These are phyloP conservation scores for Colletotrichum sidae DNA, from an alignment of 2,329 filamentous ascomycete species.

Conservation along the genomic window DNA sequence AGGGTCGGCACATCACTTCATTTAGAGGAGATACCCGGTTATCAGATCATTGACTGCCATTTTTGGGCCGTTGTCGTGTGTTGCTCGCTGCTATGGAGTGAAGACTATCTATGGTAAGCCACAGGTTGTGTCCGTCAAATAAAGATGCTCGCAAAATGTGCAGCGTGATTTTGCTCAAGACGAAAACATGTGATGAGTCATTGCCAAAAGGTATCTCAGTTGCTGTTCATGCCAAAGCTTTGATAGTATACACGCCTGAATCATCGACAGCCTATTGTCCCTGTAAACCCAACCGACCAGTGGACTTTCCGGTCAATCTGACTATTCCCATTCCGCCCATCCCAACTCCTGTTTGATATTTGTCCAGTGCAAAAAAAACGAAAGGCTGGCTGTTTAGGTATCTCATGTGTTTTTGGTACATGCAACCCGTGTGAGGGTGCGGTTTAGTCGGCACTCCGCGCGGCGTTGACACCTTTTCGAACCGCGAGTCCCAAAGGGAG, in stretches of 20 bases:
- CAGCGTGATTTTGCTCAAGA: no score
- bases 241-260: conserved; percentile 23
- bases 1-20: conserved; percentile 42
- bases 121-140: no score
- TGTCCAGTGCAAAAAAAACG: conserved; percentile 35
- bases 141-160: no score
- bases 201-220: conserved; percentile 6
- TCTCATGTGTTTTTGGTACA: conserved; percentile 38
- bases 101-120: no score
- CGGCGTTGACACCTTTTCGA: background rate
- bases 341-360: conserved; percentile 29
- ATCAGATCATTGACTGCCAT: no score
- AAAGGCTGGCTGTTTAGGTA: conserved; percentile 34
- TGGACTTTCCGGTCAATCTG: conserved; percentile 15
- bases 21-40: conserved; percentile 56
- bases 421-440: conserved; percentile 22
- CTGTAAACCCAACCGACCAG: background rate
- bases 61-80: no score
- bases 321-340: conserved; percentile 10
- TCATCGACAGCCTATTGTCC: conserved; percentile 7
- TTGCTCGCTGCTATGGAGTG: no score
- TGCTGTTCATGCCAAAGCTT: conserved; percentile 17
- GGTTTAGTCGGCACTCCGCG: conserved; percentile 2
- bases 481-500: background rate
- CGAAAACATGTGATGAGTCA: background rate